These are phyloP conservation scores for Dovyalis caffra DNA, from an alignment of 345 rosid species.

Conservation along the genomic window DNA sequence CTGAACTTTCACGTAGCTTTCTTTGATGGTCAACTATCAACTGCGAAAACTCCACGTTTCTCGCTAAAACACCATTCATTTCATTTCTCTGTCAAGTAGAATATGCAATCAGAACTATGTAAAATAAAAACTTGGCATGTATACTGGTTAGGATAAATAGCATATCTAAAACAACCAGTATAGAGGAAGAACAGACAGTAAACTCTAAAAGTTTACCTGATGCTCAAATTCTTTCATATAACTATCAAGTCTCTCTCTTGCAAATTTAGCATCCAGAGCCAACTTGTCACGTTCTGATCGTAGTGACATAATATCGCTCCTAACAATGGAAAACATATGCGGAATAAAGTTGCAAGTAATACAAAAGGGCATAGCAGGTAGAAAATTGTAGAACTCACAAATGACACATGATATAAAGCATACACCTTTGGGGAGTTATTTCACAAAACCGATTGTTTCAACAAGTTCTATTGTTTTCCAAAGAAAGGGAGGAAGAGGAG, in stretches of 20 bases:
- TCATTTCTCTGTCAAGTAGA: constrained; percentile 58
- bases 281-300: constrained; percentile 80
- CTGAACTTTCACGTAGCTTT: constrained; percentile 76
- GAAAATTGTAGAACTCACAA: neutral
- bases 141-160: neutral
- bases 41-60: constrained; percentile 89
- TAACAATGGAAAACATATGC: constrained; percentile 9
- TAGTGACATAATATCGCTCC: constrained; percentile 66
- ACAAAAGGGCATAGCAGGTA: neutral
- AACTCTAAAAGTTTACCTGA: constrained; percentile 45
- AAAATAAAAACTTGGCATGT: neutral
- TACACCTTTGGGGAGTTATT: too few species aligned
- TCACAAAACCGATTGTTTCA: too few species aligned
- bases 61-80: constrained; percentile 55
- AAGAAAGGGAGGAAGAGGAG: too few species aligned
- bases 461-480: too few species aligned
- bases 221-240: constrained; percentile 73
- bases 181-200: neutral
- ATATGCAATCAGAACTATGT: constrained; percentile 17
- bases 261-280: constrained; percentile 67
- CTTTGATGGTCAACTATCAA: constrained; percentile 74
- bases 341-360: neutral
- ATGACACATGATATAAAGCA: neutral
- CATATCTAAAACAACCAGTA: neutral
- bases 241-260: constrained; percentile 69